Evolutionary conservation across 1,284 basidiomycete genomes (phyloP).

Genomic region (Waitea zeae): DNA sequence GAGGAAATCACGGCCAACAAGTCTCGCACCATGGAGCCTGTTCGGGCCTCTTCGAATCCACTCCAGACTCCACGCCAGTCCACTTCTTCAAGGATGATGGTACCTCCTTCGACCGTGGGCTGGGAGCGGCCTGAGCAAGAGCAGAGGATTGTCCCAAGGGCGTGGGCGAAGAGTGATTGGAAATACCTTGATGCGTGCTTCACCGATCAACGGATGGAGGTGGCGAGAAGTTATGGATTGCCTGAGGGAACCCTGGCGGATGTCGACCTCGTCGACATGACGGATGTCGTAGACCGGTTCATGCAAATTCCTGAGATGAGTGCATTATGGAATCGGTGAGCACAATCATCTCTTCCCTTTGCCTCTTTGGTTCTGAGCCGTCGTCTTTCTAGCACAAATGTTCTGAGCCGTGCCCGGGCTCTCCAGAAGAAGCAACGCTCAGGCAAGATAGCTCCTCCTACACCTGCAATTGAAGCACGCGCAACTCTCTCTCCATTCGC

Average conservation of each 20-base stretch:
- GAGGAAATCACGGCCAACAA: no score
- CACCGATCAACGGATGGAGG: conserved; percentile 41
- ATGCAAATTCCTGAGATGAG: conserved; percentile 27
- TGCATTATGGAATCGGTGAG: conserved; percentile 33
- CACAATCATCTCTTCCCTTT: no score
- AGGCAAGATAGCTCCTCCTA: conserved; percentile 37
- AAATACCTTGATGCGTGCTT: conserved; percentile 61
- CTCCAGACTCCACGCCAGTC: no score
- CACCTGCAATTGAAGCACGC: conserved; percentile 11
- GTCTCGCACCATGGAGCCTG: no score
- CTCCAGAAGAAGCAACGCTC: conserved; percentile 43
- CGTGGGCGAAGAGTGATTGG: conserved; percentile 60
- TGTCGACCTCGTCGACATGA: conserved; percentile 29
- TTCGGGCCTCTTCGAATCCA: background rate
- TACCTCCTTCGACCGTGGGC: conserved; percentile 8
- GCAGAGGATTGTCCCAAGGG: conserved; percentile 11
- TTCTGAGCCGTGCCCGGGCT: conserved; percentile 34
- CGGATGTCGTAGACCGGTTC: conserved; percentile 40
- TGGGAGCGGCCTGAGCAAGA: conserved; percentile 4
- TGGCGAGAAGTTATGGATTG: conserved; percentile 17
- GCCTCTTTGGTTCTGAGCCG: no score
- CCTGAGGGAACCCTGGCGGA: conserved; percentile 21
- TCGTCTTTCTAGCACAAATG: conserved; percentile 23
- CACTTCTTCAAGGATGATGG: no score
- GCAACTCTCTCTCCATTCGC: conserved; percentile 7